Percentiles rank a stretch among this genome's conserved stretches.
Conservation (phyloP, 2,329 filamentous ascomycete genomes). For the Periconia digitata region DNA sequence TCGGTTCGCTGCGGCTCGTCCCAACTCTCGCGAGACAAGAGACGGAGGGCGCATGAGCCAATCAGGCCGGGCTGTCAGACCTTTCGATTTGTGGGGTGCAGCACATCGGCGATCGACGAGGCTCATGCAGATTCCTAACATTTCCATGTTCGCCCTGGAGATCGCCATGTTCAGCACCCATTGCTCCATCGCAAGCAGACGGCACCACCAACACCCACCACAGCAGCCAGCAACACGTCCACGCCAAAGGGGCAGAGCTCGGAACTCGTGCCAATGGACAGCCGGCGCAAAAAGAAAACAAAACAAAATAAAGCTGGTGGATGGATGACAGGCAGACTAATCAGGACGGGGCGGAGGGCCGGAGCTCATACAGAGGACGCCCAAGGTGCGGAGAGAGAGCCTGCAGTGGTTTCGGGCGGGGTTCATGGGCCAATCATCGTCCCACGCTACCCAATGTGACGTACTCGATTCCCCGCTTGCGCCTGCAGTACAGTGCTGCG, state of each 20-base stretch:
- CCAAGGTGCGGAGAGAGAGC: neutral
- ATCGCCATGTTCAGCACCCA: neutral
- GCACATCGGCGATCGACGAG: neutral
- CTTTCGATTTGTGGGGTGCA: neutral
- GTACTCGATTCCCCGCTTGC: constrained; percentile 1
- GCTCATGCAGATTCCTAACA: neutral
- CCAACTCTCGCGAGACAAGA: too few species aligned
- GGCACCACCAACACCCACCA: too few species aligned
- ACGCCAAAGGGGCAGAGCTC: too few species aligned
- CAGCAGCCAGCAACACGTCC: too few species aligned
- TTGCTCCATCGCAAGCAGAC: too few species aligned
- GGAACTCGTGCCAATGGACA: too few species aligned
- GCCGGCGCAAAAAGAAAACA: too few species aligned
- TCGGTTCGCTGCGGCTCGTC: too few species aligned
- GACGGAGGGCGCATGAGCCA: too few species aligned
- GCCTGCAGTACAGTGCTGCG: neutral
- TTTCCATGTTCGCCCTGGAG: neutral
- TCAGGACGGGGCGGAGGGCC: neutral
- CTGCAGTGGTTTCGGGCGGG: neutral
- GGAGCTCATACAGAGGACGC: neutral
- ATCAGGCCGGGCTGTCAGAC: too few species aligned
- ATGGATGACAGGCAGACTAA: neutral
- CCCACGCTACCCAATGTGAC: constrained; percentile 3
- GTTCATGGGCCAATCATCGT: constrained; percentile 3
- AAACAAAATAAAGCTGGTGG: too few species aligned